Conservation (phyloP, 2,329 filamentous ascomycete species). For the Didymellaceae sp. region DNA sequence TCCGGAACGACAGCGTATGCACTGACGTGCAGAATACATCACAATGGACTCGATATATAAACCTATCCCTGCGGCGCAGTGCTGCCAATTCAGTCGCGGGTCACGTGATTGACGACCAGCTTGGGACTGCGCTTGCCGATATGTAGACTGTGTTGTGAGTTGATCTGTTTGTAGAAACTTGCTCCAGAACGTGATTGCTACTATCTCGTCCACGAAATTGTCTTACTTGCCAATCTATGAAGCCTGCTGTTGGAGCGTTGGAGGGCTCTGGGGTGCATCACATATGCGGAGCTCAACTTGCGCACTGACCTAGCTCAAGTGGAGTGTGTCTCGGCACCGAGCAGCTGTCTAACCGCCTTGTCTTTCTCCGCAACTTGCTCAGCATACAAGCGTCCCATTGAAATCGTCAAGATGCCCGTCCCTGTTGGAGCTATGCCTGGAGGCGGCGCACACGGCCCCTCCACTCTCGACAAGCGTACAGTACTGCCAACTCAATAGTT, state of each 20-base stretch:
- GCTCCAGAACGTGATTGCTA: too few species aligned
- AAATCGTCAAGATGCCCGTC: slow-evolving; percentile 59
- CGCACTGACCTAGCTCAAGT: slow-evolving; percentile 17
- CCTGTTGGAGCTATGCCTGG: slow-evolving; percentile 56
- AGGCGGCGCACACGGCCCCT: slow-evolving; percentile 60
- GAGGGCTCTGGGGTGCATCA: neutral
- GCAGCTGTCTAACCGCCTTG: slow-evolving; percentile 18
- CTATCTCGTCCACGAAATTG: too few species aligned
- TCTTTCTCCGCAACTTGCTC: slow-evolving; percentile 25
- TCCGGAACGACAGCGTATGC: neutral
- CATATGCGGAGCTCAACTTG: slow-evolving; percentile 14
- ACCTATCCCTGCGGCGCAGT: slow-evolving; percentile 2
- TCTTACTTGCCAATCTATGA: too few species aligned
- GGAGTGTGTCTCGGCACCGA: slow-evolving; percentile 14
- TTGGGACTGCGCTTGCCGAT: too few species aligned
- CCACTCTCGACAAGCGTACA: slow-evolving; percentile 75
- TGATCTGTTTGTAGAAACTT: too few species aligned
- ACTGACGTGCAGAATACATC: neutral
- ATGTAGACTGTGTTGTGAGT: too few species aligned
- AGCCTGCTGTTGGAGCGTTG: neutral
- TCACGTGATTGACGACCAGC: slow-evolving; percentile 11
- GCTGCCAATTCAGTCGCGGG: neutral
- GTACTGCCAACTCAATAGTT: slow-evolving; percentile 32
- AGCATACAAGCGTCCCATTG: slow-evolving; percentile 3
- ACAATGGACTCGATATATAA: neutral